These are phyloP conservation scores for Boletus huronensis DNA, from an alignment of 768 basidiomycete species.

Conservation along the genomic window DNA sequence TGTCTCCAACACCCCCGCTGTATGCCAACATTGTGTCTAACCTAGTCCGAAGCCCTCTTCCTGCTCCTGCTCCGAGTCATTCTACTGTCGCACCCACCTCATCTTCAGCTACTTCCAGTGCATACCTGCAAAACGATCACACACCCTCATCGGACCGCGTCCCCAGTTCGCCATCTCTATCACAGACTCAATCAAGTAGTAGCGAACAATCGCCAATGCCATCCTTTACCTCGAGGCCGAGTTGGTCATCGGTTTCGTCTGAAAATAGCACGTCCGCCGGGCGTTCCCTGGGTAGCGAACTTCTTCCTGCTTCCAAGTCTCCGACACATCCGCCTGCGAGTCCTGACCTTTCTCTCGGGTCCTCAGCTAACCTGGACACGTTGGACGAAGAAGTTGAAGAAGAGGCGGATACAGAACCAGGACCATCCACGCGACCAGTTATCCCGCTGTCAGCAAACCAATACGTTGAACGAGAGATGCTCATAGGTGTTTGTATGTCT, in stretches of 20 bases:
- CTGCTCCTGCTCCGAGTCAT: conserved; percentile 7
- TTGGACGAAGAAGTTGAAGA: conserved; percentile 22
- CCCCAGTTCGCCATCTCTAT: conserved; percentile 11
- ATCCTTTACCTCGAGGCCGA: conserved; percentile 15
- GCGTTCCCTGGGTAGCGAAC: conserved; percentile 17
- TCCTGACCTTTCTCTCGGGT: conserved; percentile 19
- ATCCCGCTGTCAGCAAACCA: conserved; percentile 29
- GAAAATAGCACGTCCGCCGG: conserved; percentile 15
- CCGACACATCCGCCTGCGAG: conserved; percentile 20
- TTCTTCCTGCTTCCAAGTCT: conserved; percentile 14
- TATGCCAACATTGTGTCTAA: conserved; percentile 27
- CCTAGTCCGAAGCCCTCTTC: conserved; percentile 13
- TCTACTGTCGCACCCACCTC: conserved; percentile 7
- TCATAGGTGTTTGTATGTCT: conserved; percentile 61
- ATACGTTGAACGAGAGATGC: conserved; percentile 57
- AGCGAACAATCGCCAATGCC: conserved; percentile 16
- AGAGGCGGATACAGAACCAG: conserved; percentile 10
- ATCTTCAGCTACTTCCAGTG: not conserved
- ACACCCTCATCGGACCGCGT: conserved; percentile 9
- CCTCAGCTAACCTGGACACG: conserved; percentile 11
- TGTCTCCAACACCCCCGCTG: conserved; percentile 18
- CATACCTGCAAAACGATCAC: conserved; percentile 15
- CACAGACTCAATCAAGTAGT: conserved; percentile 14
- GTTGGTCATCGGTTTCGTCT: conserved; percentile 27
- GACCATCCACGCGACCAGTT: conserved; percentile 12